phyloP scores from a whole-genome alignment of 257 asterid genomes.

The Solanum sejunctum region DNA sequence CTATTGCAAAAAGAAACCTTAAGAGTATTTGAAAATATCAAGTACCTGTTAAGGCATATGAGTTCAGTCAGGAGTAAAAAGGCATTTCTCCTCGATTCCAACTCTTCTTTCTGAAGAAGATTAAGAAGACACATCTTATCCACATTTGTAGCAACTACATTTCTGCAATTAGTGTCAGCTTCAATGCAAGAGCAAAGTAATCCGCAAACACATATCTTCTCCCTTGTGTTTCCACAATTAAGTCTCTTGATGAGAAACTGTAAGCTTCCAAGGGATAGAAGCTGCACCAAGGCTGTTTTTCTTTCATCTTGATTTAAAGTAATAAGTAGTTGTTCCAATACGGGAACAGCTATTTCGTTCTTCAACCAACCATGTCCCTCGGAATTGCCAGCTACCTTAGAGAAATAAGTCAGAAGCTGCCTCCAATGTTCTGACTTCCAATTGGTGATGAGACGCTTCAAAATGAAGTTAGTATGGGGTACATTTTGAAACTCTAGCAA shows the following conservation, averaged over 20 bases:
- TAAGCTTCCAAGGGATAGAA: slow-evolving; percentile 51
- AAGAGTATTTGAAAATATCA: background rate
- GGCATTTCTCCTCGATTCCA: slow-evolving; percentile 20
- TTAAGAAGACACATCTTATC: slow-evolving; percentile 28
- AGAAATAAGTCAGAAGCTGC: slow-evolving; percentile 24
- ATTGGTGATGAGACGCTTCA: slow-evolving; percentile 45
- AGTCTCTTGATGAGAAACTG: slow-evolving; percentile 41
- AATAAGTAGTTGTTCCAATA: slow-evolving; percentile 33
- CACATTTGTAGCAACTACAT: slow-evolving; percentile 29
- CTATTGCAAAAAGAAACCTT: background rate
- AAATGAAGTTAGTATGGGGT: slow-evolving; percentile 46
- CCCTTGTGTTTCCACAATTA: slow-evolving; percentile 22
- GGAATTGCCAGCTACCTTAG: slow-evolving; percentile 11
- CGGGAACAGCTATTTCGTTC: slow-evolving; percentile 22
- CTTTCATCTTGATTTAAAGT: slow-evolving; percentile 40
- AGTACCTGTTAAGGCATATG: slow-evolving; percentile 62
- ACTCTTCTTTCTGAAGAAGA: slow-evolving; percentile 27
- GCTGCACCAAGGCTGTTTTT: slow-evolving; percentile 17
- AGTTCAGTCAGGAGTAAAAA: slow-evolving; percentile 37
- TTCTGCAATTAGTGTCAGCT: slow-evolving; percentile 36
- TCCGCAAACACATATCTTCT: slow-evolving; percentile 28
- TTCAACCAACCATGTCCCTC: slow-evolving; percentile 1
- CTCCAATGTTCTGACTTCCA: slow-evolving; percentile 48
- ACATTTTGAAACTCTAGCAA: slow-evolving; percentile 25
- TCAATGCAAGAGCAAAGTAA: slow-evolving; percentile 43